A percentile compares a stretch with the other conserved stretches of the same genome.
Evolutionary conservation across 257 asterid genomes (phyloP).

Genomic region (Forsythia suspensa): DNA sequence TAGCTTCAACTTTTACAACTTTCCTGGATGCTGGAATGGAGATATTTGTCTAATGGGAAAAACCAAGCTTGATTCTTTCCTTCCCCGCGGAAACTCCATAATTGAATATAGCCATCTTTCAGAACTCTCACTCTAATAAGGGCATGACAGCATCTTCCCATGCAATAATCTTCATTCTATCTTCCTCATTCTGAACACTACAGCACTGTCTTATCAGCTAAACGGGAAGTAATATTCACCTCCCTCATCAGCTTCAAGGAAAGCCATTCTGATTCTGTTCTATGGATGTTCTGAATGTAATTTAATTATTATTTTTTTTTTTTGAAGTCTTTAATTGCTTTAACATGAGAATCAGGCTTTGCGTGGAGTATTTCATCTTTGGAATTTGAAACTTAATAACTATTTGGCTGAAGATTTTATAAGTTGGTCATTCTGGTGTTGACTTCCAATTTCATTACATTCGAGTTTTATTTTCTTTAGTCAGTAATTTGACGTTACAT

Average conservation of each 20-base stretch:
- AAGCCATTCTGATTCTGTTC: not conserved
- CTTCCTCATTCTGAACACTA: not conserved
- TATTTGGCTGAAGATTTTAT: not conserved
- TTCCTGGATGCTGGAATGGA: not conserved
- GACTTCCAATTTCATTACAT: not conserved
- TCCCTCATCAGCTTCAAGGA: not conserved
- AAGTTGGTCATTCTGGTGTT: not conserved
- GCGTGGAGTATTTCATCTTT: slow-evolving; percentile 13
- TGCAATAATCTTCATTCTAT: not conserved
- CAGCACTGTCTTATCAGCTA: not conserved
- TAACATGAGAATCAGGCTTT: not conserved
- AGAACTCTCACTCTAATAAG: not conserved
- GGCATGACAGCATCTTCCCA: not conserved
- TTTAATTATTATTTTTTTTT: not conserved
- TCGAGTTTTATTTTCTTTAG: slow-evolving; percentile 3
- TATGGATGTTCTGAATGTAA: not conserved
- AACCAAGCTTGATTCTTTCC: not conserved
- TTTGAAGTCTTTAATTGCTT: slow-evolving; percentile 13
- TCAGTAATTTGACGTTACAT: slow-evolving; percentile 32
- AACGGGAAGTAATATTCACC: not conserved
- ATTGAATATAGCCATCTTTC: not conserved
- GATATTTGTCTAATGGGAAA: not conserved
- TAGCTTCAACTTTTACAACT: not conserved
- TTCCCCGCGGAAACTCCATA: not conserved
- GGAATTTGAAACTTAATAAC: slow-evolving; percentile 23